Evolutionary conservation across 2,329 filamentous ascomycete species (phyloP), one percentile per base, ranked within the genome.

Genomic region (Plectosphaerella cucumerina): DNA sequence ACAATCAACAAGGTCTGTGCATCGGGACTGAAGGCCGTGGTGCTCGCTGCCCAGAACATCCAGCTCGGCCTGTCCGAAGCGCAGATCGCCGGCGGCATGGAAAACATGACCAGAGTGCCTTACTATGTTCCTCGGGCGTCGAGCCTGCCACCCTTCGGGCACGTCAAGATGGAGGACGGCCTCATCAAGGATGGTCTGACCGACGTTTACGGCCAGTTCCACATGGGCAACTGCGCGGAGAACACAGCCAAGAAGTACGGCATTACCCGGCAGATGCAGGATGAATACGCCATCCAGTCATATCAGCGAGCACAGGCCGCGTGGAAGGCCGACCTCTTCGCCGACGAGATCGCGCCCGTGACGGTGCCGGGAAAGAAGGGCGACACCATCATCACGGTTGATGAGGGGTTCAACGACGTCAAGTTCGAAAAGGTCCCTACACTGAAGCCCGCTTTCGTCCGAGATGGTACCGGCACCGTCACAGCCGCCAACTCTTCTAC

Each of bases 1-100:
- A 97, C 94, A 15, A 86, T 99, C 70, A 99, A 99, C 79, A 99
- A 99, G 73, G 94, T 99, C 53, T 99, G 94, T 75, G 88, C 94
- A 4, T 97, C 92, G 0, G 94, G 94, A 5, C 77, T 99, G 58
- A 99, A 99, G 70, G 89, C 94, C 2, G 91, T 97, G 5, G 85
- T 82, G 20, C 81, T 97, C 43, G 94, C 93, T 1, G 93, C 93
- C 1, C 90, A 96, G 65, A 94, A 96, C 64, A 96, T 97, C 60
- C 90, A 97, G 70, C 81, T 99, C 11, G 93, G 94, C 5, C 79
- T 96, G 10, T 83, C 90, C 15, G 89, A 96, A 62, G 92, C 89
- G 0, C 89, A 96, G 67, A 79, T 97, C 8, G 94, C 94, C 1
- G 94, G 94, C 55, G 94, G 94, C 49, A 97, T 99, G 89, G 94